Evolutionary conservation across 2,329 filamentous ascomycete genomes (phyloP).

Genomic region (Fusarium clavum): DNA sequence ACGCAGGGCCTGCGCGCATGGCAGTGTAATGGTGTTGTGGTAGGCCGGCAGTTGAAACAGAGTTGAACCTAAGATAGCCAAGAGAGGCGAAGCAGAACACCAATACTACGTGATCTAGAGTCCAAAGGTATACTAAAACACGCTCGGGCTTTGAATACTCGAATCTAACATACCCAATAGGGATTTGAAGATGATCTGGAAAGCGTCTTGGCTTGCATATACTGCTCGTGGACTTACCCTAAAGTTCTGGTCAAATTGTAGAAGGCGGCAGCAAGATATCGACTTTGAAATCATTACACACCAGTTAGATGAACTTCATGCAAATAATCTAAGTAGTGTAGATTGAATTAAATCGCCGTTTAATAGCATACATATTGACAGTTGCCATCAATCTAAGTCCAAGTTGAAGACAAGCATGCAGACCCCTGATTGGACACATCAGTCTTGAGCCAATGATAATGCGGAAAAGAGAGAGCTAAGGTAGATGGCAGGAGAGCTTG

Average conservation of each 20-base stretch:
- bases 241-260: background rate
- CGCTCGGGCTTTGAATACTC: no score
- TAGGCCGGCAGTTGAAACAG: slow-evolving; percentile 21
- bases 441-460: slow-evolving; percentile 12
- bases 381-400: slow-evolving; percentile 2
- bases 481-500: slow-evolving; percentile 19
- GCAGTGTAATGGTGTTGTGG: background rate
- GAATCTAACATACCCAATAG: background rate
- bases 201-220: background rate
- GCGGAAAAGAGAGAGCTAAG: slow-evolving; percentile 23
- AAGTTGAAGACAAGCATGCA: slow-evolving; percentile 1
- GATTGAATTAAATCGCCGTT: background rate
- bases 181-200: background rate
- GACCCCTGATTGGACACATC: slow-evolving; percentile 36
- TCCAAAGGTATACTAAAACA: background rate
- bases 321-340: background rate
- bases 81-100: background rate
- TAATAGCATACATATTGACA: background rate
- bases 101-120: background rate
- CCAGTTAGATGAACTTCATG: background rate
- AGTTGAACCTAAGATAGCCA: slow-evolving; percentile 4
- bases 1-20: background rate
- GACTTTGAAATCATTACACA: no score
- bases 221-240: background rate
- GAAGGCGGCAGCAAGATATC: background rate